Evolutionary conservation across 306 rosid genomes (phyloP).

Genomic region (Rosa chinensis): DNA sequence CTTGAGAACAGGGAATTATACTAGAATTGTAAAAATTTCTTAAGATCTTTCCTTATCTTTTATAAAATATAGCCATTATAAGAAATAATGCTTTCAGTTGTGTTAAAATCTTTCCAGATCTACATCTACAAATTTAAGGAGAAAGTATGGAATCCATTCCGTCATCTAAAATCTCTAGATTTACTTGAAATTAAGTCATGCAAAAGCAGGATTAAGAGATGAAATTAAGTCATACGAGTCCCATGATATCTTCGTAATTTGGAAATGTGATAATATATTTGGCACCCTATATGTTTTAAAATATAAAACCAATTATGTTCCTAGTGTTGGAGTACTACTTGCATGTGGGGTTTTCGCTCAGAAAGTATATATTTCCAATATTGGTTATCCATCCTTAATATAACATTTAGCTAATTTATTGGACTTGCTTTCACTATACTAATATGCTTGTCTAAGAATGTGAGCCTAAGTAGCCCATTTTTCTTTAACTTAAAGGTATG

Average conservation of each 20-base stretch:
- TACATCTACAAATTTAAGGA: not conserved
- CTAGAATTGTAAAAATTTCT: not conserved
- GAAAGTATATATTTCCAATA: not conserved
- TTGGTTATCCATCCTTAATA: not conserved
- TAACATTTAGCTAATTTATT: not conserved
- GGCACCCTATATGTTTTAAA: not conserved
- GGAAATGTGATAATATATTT: not conserved
- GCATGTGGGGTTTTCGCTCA: not conserved
- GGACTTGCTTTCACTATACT: not conserved
- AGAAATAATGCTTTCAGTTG: not conserved
- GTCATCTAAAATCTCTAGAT: not conserved
- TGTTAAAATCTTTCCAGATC: not conserved
- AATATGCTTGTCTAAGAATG: not conserved
- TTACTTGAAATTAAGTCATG: not conserved
- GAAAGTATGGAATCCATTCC: not conserved
- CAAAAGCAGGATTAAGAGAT: conserved; percentile 1
- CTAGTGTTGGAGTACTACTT: not conserved
- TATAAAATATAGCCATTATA: not conserved
- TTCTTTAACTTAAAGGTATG: not conserved
- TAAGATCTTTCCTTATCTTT: not conserved
- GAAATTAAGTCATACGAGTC: not conserved
- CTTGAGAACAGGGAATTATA: not conserved
- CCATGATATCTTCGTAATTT: not conserved
- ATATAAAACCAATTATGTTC: not conserved
- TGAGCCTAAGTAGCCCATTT: not conserved